Evolutionary conservation across 176 grass and related monocot genomes (phyloP).

Genomic region (Musa schizocarpa): DNA sequence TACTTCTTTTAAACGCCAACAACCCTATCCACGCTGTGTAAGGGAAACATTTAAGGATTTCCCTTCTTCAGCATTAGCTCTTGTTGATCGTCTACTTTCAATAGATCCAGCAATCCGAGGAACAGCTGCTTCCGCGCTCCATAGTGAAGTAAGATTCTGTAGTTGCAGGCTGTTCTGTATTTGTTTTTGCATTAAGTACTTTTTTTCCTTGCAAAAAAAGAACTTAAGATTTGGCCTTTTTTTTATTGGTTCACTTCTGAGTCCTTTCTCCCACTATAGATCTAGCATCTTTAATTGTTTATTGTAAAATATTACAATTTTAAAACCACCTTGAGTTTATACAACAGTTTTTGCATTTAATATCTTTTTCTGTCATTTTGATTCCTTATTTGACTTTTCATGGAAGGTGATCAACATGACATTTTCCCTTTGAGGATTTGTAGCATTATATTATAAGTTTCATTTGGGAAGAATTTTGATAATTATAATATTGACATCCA

Average conservation of each 20-base stretch:
- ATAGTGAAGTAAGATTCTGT: slow-evolving; percentile 61
- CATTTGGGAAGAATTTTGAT: background rate
- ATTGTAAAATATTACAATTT: background rate
- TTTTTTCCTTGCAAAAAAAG: background rate
- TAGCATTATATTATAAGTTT: background rate
- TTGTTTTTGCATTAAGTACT: too few relatives aligned
- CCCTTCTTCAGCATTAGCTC: slow-evolving; percentile 54
- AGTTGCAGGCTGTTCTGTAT: slow-evolving; percentile 16
- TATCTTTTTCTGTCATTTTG: background rate
- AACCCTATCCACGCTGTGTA: slow-evolving; percentile 55
- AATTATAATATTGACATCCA: background rate
- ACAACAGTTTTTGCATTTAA: background rate
- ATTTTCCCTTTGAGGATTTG: background rate
- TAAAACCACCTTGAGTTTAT: background rate
- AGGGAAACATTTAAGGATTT: slow-evolving; percentile 80
- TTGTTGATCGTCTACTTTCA: slow-evolving; percentile 76
- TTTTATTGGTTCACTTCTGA: background rate
- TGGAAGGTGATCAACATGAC: too few relatives aligned
- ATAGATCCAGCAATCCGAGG: slow-evolving; percentile 75
- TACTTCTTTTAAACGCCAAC: slow-evolving; percentile 77
- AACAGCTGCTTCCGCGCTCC: slow-evolving; percentile 65
- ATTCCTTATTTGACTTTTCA: too few relatives aligned
- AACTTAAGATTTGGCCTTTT: background rate
- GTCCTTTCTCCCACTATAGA: background rate
- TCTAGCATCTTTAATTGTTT: background rate